These are phyloP conservation scores for Amesomyces nigricolor DNA, from an alignment of 2,329 filamentous ascomycete species.

Conservation along the genomic window DNA sequence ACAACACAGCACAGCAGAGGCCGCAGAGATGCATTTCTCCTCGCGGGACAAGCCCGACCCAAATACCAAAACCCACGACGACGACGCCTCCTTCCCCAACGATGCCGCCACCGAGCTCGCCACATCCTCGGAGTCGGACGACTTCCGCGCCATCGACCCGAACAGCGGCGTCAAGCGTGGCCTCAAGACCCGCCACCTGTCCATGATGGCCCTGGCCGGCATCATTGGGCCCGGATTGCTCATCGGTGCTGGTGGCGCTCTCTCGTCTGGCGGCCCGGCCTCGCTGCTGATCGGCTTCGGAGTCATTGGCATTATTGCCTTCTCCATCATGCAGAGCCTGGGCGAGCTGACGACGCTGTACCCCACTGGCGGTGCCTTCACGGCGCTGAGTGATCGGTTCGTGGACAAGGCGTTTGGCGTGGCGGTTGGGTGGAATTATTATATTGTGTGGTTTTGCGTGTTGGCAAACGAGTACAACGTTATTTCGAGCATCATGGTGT, in stretches of 20 bases:
- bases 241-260: conserved; percentile 64
- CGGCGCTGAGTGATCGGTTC: conserved; percentile 64
- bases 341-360: conserved; percentile 71
- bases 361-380: conserved; percentile 65
- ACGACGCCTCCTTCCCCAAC: background rate
- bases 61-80: background rate
- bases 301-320: conserved; percentile 64
- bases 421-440: conserved; percentile 68
- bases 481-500: conserved; percentile 58
- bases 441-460: conserved; percentile 59
- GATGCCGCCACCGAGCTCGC: conserved; percentile 12
- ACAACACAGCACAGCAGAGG: background rate
- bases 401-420: conserved; percentile 65
- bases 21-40: conserved; percentile 1
- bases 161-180: conserved; percentile 62
- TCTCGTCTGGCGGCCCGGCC: conserved; percentile 64
- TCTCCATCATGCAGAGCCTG: conserved; percentile 64
- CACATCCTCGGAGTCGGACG: conserved; percentile 33
- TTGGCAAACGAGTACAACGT: conserved; percentile 68
- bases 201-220: conserved; percentile 59
- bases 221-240: conserved; percentile 66
- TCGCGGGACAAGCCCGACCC: background rate
- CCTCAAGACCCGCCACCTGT: conserved; percentile 61
- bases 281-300: conserved; percentile 68
- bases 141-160: conserved; percentile 49